Base-by-base conservation (phyloP, 345 rosid species). In the Durio zibethinus region DNA sequence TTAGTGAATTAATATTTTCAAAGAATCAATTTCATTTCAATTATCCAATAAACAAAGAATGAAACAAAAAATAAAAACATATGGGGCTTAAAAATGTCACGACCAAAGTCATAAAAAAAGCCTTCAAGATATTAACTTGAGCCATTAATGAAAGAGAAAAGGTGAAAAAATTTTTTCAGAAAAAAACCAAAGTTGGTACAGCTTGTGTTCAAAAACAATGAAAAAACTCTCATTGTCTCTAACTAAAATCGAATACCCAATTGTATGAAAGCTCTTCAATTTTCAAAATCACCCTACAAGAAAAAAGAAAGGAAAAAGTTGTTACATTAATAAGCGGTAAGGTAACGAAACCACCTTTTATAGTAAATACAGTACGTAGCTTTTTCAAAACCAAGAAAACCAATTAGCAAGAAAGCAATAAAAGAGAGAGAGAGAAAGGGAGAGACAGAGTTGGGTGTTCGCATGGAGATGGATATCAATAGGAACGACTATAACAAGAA, bases 401-500 rank as follows among this genome's bases (percentile, higher is more conserved):
- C 52, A 38, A 23, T n/a, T n/a, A n/a, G 8, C 18, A 10, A 20
- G 29, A 38, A 29, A 45, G 9, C 20, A 48, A 12, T 36, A 48
- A 6, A 36, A 36, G 23, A 25, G 57, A 57, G 7, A 25, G 0
- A n/a, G 52, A 73, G 31, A 6, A 36, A 36, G 23, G 14, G 57
- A 57, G 7, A 25, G 0, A n/a, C 36, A 73, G 31, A n/a, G 12
- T 35, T 40, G 20, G 43, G 63, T 52, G 73, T 78, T 81, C 76
- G 54, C 62, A 86, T 88, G 87, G 90, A 86, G 79, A 74, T n/a
- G 75, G 64, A 63, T 75, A 78, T 75, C 85, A 50, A 79, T 68
- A 35, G 54, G 33, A 50, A 23, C 50, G 64, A 64, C 75, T 45
- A 79, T 80, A 40, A 79, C 81, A 56, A 89, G 90, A 82, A 86